Base-by-base conservation (phyloP, 2,329 filamentous ascomycete genomes). In the Arthroderma sp. region DNA sequence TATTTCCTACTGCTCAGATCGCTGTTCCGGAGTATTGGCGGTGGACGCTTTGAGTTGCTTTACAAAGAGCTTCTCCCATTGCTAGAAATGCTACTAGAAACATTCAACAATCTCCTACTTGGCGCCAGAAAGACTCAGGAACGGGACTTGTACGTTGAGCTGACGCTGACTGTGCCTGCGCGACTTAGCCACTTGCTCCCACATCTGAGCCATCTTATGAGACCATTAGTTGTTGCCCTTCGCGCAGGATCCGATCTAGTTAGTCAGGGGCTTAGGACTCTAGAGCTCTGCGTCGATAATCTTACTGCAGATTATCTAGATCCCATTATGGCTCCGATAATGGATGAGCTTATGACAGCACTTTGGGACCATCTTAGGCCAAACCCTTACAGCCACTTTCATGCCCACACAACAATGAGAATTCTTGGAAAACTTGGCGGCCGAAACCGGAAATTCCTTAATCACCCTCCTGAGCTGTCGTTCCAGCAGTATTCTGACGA, bases 41-140 rank as follows among this genome's bases (percentile, higher is more conserved):
- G 93, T 54, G 94, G 93, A 6, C 87, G 95, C 61, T 99, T 98
- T 63, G 93, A 99, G 75, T 87, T 96, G 63, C 79, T 98, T 0
- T 99, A 99, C 71, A 98, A 98, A 74, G 91, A 97, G 70, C 95
- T 99, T 49, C 74, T 99, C 11, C 93, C 93, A 9, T 79, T 99
- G 2, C 79, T 99, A 4, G 93, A 99, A 73, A 98, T 98, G 90
- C 79, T 98, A 2, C 77, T 99, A 19, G 93, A 98, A 67, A 94
- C 96, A 11, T 84, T 99, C 59, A 98, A 98, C 73, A 98, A 91
- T 62, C 78, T 98, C 13, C 79, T 99, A 33, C 78, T 94, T 71
- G 91, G 91, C 19, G 93, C 93, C 7, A 83, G 91, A 57, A 95
- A 94, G 71, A 88, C 90, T 0, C 81, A 86, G 21, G 93, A 97